These are phyloP conservation scores for Posidonia australis DNA, from an alignment of 106 monocot genomes.

Conservation along the genomic window DNA sequence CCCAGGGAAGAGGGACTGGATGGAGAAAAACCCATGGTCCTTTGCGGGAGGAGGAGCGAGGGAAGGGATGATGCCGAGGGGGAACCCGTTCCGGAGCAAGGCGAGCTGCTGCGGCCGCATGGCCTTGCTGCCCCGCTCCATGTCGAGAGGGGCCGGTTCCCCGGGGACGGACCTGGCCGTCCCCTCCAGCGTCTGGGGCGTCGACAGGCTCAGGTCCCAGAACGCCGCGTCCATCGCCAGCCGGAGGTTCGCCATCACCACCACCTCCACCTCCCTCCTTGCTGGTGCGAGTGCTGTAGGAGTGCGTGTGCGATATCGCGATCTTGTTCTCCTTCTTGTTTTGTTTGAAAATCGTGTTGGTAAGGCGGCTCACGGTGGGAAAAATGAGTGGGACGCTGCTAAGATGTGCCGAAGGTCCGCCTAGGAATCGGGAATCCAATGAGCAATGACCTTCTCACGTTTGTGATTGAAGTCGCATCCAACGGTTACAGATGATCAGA, in stretches of 20 bases:
- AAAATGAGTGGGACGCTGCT: no score
- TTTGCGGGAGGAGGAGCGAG: slow-evolving; percentile 28
- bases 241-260: slow-evolving; percentile 46
- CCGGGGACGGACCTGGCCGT: slow-evolving; percentile 37
- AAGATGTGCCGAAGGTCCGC: no score
- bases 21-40: slow-evolving; percentile 46
- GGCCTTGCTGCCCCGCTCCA: slow-evolving; percentile 33
- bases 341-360: no score
- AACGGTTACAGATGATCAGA: no score
- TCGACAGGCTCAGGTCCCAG: slow-evolving; percentile 44
- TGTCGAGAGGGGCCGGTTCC: slow-evolving; percentile 37
- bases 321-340: no score
- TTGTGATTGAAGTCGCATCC: no score
- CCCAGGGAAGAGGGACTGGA: slow-evolving; percentile 46
- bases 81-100: slow-evolving; percentile 42
- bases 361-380: no score
- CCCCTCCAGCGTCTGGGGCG: slow-evolving; percentile 40
- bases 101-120: slow-evolving; percentile 57
- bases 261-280: background rate
- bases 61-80: slow-evolving; percentile 56
- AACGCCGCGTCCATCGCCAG: slow-evolving; percentile 67
- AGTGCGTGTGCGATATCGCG: no score
- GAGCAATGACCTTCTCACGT: no score
- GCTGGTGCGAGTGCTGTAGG: no score
- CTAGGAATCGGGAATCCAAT: no score